Evolutionary conservation across 768 basidiomycete species (phyloP), one percentile per base, ranked within the genome.

Genomic region (Pisolithus sp.): DNA sequence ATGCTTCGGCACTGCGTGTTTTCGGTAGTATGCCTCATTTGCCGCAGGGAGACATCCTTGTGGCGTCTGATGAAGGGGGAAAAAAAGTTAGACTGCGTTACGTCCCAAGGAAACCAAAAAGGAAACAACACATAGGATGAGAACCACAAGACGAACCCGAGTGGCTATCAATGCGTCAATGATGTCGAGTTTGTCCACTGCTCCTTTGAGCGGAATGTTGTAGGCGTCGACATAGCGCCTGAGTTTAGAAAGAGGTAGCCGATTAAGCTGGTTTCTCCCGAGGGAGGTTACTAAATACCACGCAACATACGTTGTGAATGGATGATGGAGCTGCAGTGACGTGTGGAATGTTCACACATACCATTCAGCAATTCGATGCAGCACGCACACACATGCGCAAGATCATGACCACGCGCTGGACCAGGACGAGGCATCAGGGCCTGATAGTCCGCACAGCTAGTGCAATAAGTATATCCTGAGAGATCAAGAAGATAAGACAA

Each of bases 171-270:
- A 77, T 38, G 73, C 78, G 47, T 88, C 83, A 37, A 90, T 80
- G 42, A 90, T 69, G 62, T 90, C 88, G 48, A 86, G 83, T 67
- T 90, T 90, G 65, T 91, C 89, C 15, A 89, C 73, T 2, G 82
- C 79, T 45, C 78, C 76, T 51, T 74, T 77, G 17, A 78, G 74
- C 49, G 73, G 69, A 57, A 91, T 85, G 51, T 81, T 78, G 57
- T 91, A 91, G 5, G 82, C 83, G 48, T 72, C 76, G 23, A 83
- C 75, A 60, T 90, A 90, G 46, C 77, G 81, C 71, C 79, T 82
- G 46, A 91, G 71, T 59, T 78, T 85, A 42, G 76, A 66, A 39
- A 89, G 64, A 0, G 84, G 74, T 57, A 84, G 63, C 5, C 64
- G 59, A 59, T 78, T 80, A 3, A 91, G 72, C 41, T 81, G 74